phyloP scores from a whole-genome alignment of 176 grass and related monocot genomes.

The Echinochloa phyllopogon region DNA sequence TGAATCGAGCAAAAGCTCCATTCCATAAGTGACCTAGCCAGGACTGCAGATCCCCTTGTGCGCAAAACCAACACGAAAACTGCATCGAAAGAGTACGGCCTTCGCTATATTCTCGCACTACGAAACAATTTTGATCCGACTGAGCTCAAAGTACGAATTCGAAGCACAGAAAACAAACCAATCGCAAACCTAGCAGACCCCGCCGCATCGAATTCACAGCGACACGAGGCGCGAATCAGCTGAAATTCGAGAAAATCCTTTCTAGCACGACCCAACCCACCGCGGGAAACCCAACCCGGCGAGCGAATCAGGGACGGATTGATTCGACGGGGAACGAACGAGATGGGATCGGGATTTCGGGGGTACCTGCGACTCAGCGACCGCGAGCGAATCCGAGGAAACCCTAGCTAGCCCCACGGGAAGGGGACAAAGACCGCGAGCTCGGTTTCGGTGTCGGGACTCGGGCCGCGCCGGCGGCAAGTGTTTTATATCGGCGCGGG shows the following conservation, averaged over 20 bases:
- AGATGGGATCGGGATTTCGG: not conserved
- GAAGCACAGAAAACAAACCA: not conserved
- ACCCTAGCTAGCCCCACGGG: constrained; percentile 50
- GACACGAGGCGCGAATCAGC: not conserved
- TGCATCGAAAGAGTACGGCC: not conserved
- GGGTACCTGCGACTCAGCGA: constrained; percentile 5
- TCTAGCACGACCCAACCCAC: not conserved
- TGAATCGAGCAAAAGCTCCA: not conserved
- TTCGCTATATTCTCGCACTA: not conserved
- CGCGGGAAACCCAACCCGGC: not conserved
- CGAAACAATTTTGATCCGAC: not conserved
- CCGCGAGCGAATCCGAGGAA: constrained; percentile 7
- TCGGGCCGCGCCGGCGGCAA: not conserved
- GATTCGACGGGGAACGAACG: not conserved
- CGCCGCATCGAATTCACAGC: not conserved
- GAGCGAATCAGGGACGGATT: not conserved
- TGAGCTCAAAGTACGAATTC: not conserved
- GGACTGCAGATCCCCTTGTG: not conserved
- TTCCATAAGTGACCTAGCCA: not conserved
- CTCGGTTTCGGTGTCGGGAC: not conserved
- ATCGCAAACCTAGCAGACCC: not conserved
- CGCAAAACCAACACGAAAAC: not conserved
- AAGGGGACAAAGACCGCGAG: not conserved
- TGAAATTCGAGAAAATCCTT: not conserved
- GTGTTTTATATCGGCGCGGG: not conserved